Percentiles rank a stretch among this genome's conserved stretches.
Evolutionary conservation across 495 filamentous ascomycete species (phyloP).

Genomic region (Achaetomiella virescens): DNA sequence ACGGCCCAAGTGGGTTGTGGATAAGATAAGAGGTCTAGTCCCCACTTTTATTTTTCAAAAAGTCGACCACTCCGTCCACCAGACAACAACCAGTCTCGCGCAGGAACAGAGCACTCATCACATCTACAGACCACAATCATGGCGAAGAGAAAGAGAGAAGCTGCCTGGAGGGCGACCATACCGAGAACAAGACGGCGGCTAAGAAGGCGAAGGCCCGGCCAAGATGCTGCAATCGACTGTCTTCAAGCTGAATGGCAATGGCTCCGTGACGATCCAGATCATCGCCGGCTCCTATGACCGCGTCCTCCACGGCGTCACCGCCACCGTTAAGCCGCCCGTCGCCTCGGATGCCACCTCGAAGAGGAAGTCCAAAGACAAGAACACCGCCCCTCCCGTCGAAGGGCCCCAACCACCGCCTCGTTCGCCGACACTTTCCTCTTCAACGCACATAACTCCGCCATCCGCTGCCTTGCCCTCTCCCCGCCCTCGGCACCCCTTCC

Average conservation of each 20-base stretch:
- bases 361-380: conserved; percentile 11
- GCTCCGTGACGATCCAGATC: conserved; percentile 66
- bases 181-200: conserved; percentile 13
- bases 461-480: conserved; percentile 84
- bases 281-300: conserved; percentile 93
- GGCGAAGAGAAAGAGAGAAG: conserved; percentile 71
- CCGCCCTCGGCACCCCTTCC: conserved; percentile 59
- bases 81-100: not conserved
- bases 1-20: not conserved
- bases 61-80: not conserved
- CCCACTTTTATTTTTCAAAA: conserved; percentile 14
- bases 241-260: conserved; percentile 26
- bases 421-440: conserved; percentile 96
- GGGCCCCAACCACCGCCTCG: conserved; percentile 39
- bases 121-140: conserved; percentile 34
- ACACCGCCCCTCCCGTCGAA: not conserved
- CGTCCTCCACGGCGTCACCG: conserved; percentile 85
- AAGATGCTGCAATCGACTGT: conserved; percentile 8
- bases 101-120: not conserved
- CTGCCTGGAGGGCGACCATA: conserved; percentile 20
- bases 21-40: conserved; percentile 22
- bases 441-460: conserved; percentile 82
- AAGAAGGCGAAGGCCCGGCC: conserved; percentile 38
- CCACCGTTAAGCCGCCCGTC: conserved; percentile 48
- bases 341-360: conserved; percentile 1